Base-by-base conservation (phyloP, 176 grass and related monocot species). In the Tillandsia leiboldiana region DNA sequence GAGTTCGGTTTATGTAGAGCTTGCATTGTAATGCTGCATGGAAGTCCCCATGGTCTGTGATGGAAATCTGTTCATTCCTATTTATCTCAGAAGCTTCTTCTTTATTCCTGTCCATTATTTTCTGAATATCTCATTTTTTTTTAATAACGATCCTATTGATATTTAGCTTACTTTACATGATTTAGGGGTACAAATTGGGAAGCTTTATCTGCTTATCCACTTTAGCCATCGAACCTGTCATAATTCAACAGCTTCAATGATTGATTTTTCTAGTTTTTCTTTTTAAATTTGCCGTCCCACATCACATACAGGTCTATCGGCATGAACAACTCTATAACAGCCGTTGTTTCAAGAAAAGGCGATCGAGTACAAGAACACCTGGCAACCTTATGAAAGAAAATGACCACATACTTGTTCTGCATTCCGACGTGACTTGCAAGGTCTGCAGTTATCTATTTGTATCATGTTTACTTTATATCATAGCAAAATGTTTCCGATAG, bases 391-490 rank as follows among this genome's bases (percentile, higher is more conserved):
- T 10, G 13, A 61, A 61, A 61, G 56, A 20, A 61, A 20, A 18
- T 61, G 56, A 18, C 9, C 22, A n/a, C 56, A 18, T 18, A 61
- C 22, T 20, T n/a, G 12, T 61, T 15, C 53, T 17, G 53, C 33
- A 42, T 42, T 57, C n/a, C 53, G n/a, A 17, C 5, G 53, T 17
- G 14, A 57, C n/a, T 57, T 17, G 3, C 12, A 8, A 5, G 53
- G 53, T 17, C 14, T 8, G 53, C 33, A 57, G 20, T 59, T 59
- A 20, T 59, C 56, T 59, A 17, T 59, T 20, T 61, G 56, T 61
- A 61, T 61, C 56, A 61, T 61, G 56, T 61, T 61, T 23, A 61
- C 15, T 15, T 61, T 61, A 61, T 23, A 61, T 61, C 56, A 61
- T 61, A 20, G 22, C 17, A 61, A 61, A 20, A 61, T 18, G 15